These are phyloP conservation scores for Spathaspora sp. DNA, from an alignment of 1,139 yeast genomes.

Conservation along the genomic window DNA sequence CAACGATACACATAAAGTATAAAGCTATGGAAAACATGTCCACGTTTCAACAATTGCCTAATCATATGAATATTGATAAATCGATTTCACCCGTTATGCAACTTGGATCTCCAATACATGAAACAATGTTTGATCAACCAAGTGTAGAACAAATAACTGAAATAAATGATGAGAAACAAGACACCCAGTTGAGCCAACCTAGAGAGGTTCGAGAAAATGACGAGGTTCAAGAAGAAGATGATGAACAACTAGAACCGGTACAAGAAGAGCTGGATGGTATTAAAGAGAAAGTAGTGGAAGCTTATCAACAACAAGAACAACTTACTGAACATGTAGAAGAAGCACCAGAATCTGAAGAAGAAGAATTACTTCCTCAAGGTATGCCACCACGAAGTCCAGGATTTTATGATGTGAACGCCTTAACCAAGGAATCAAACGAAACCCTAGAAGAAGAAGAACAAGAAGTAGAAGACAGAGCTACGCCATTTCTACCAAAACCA, in stretches of 20 bases:
- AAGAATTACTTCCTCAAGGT: neutral
- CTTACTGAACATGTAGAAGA: neutral
- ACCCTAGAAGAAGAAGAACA: neutral
- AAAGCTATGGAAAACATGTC: neutral
- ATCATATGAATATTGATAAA: neutral
- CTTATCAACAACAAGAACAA: conserved; percentile 4
- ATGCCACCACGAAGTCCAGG: conserved; percentile 59
- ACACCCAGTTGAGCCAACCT: neutral
- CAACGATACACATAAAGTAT: neutral
- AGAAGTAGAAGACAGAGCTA: neutral
- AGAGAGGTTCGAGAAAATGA: neutral
- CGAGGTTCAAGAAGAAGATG: neutral
- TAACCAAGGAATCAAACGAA: conserved; percentile 19
- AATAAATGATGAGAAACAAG: neutral
- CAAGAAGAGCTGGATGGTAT: neutral
- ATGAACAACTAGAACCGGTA: neutral
- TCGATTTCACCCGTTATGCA: neutral
- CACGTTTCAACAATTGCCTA: neutral
- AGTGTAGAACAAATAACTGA: neutral
- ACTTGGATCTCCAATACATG: conserved; percentile 16
- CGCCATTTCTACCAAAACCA: neutral
- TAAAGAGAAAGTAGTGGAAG: conserved; percentile 1
- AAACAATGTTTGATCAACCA: conserved; percentile 8
- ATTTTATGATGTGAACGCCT: conserved; percentile 56
- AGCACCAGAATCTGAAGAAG: conserved; percentile 1